These are phyloP conservation scores for Sphaerulina populicola DNA, from an alignment of 2,329 filamentous ascomycete genomes.

Conservation along the genomic window DNA sequence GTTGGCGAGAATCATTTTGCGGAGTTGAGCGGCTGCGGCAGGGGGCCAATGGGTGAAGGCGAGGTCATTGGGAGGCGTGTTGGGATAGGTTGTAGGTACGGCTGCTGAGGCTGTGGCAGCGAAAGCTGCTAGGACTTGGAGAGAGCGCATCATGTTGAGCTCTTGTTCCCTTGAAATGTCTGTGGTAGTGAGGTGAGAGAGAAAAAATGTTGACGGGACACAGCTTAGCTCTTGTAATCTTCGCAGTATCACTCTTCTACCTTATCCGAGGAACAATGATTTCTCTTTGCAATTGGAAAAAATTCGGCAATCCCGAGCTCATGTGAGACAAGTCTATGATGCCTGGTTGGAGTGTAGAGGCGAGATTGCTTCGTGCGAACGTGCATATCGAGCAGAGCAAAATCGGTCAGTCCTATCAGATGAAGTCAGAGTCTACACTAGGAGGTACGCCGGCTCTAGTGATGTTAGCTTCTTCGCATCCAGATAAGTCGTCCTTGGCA, in stretches of 20 bases:
- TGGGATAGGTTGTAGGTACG: background rate
- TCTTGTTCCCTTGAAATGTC: background rate
- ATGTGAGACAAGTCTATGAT: background rate
- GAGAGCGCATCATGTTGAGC: background rate
- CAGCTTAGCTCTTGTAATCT: background rate
- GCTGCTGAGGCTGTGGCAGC: background rate
- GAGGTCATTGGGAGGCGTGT: background rate
- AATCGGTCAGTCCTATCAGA: constrained; percentile 1
- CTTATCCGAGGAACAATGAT: too few relatives aligned
- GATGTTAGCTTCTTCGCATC: constrained; percentile 2
- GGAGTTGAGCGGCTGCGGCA: constrained; percentile 14
- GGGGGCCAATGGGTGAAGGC: constrained; percentile 16
- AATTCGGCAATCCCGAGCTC: background rate
- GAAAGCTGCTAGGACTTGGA: constrained; percentile 1
- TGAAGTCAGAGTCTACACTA: constrained; percentile 6
- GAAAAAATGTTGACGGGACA: background rate
- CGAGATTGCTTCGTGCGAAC: background rate
- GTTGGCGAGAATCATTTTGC: constrained; percentile 17
- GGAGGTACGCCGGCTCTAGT: background rate
- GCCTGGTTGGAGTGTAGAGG: background rate
- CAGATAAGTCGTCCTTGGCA: background rate
- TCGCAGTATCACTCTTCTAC: background rate
- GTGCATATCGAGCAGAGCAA: background rate
- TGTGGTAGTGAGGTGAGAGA: background rate
- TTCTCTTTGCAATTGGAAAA: too few relatives aligned